A percentile compares a stretch with the other conserved stretches of the same genome.
Conservation (phyloP, 2,329 filamentous ascomycete species). For the Amauroascus verrucosus region DNA sequence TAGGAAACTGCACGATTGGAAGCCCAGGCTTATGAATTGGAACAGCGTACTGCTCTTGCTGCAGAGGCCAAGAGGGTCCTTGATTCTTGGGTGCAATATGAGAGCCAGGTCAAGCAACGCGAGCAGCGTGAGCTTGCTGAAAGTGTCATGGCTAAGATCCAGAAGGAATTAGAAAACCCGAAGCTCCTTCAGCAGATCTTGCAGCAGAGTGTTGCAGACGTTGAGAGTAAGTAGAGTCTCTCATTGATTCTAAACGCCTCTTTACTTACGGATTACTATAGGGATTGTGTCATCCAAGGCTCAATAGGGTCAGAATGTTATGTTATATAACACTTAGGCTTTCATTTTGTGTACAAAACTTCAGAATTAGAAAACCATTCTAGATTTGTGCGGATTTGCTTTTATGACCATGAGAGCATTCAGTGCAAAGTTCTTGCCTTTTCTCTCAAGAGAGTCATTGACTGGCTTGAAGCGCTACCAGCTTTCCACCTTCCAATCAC, state of each 20-base stretch:
- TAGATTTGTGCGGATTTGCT: background rate
- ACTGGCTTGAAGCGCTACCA: background rate
- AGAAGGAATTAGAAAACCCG: constrained; percentile 97
- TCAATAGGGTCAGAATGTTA: constrained; percentile 13
- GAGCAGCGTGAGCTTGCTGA: constrained; percentile 95
- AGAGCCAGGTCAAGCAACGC: constrained; percentile 96
- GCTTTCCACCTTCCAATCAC: background rate
- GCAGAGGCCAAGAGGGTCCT: constrained; percentile 89
- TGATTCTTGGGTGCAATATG: constrained; percentile 98
- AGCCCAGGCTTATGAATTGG: constrained; percentile 89
- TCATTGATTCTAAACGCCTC: background rate
- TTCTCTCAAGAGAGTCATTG: background rate
- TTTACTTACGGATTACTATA: constrained; percentile 16
- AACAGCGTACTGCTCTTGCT: constrained; percentile 88
- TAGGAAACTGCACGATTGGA: constrained; percentile 96
- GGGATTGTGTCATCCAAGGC: constrained; percentile 18
- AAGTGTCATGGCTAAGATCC: constrained; percentile 89
- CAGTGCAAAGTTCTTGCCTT: background rate
- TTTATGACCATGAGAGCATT: background rate
- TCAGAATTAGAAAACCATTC: constrained; percentile 9
- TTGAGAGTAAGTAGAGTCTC: constrained; percentile 64
- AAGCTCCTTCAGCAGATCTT: constrained; percentile 96
- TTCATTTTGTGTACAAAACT: constrained; percentile 13
- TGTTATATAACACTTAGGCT: background rate
- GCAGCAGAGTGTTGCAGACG: constrained; percentile 87